Percentiles rank a stretch among this genome's conserved stretches.
Conservation (phyloP, 768 basidiomycete species). For the Xerocomellus dryophilus region DNA sequence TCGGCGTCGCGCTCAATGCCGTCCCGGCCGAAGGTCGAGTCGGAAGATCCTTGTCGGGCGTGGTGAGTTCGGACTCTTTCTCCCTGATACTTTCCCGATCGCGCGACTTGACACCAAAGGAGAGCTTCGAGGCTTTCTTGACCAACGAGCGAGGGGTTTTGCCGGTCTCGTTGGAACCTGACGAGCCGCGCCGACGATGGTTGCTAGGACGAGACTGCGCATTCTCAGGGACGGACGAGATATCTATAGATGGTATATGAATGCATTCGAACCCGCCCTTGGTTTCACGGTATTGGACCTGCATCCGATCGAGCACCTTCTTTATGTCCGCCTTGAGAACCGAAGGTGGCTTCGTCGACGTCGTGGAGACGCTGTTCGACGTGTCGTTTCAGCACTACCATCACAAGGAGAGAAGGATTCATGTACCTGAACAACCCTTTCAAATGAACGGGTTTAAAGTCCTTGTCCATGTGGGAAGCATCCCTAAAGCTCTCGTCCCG, state of each 20-base stretch:
- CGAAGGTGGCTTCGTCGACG: constrained; percentile 82
- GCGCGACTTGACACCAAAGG: constrained; percentile 63
- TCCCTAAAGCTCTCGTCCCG: constrained; percentile 47
- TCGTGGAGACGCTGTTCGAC: constrained; percentile 78
- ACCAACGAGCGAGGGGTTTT: constrained; percentile 53
- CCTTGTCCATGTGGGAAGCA: constrained; percentile 55
- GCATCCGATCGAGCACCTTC: constrained; percentile 88
- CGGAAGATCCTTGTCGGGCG: constrained; percentile 47
- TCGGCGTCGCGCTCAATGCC: constrained; percentile 60
- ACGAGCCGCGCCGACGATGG: constrained; percentile 45
- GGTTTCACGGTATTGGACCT: constrained; percentile 89
- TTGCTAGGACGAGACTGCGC: constrained; percentile 32
- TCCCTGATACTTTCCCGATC: constrained; percentile 45
- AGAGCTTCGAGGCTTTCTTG: constrained; percentile 76
- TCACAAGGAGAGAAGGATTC: neutral
- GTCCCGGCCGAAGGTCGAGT: constrained; percentile 43
- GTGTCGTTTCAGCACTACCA: neutral
- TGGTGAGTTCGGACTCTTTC: constrained; percentile 38
- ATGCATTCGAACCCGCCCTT: constrained; percentile 95
- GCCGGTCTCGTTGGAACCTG: constrained; percentile 51
- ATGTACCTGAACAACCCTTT: constrained; percentile 91
- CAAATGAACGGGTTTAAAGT: constrained; percentile 91
- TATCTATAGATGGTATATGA: constrained; percentile 90
- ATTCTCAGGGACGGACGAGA: constrained; percentile 63
- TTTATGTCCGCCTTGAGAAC: constrained; percentile 82